Base-by-base conservation (phyloP, 1,284 basidiomycete species). In the Cryptococcus sp. region DNA sequence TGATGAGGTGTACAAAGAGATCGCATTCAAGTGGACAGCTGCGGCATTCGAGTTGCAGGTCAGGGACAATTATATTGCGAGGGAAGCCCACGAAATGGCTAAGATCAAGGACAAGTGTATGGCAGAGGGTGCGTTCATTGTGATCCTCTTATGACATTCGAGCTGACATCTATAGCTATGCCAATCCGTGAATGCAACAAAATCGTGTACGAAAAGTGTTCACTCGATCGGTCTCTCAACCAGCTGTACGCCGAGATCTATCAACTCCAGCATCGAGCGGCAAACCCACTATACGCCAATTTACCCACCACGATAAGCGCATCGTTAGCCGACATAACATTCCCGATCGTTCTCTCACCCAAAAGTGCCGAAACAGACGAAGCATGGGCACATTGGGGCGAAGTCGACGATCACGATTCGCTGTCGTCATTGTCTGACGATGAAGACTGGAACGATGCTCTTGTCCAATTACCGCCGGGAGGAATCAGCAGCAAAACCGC, bases 21-120 rank as follows among this genome's bases (percentile, higher is more conserved):
- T 93, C 45, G 85, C 86, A 0, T 90, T 93, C 75, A 85, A 86
- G 7, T 79, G 91, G 57, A 88, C 91, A 1, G 92, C 91, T 2
- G 89, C 91, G 4, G 79, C 94, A 11, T 91, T 84, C 57, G 86
- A 88, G 65, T 85, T 91, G 62, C 89, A 96, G 75, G 85, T 91
- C 7, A 72, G 85, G 53, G 83, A 84, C 28, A 86, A 87, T 64
- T 92, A 86, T 72, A 86, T 93, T 3, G 88, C 88, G 58, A 73
- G 72, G 36, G 85, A 94, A 67, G 86, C 86, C 44, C 86, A 86
- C 49, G 70, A 75, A 14, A 77, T 94, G 2, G 80, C 82, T 18
- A 69, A 80, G 3, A 73, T 91, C 43, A 84, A 85, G 59, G 90
- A 93, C 46, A 80, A 81, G 7, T 66, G 61, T 19, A 61, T 72